Conservation (phyloP, 371 early-diverging fungal genomes). For the Circinella minor region DNA sequence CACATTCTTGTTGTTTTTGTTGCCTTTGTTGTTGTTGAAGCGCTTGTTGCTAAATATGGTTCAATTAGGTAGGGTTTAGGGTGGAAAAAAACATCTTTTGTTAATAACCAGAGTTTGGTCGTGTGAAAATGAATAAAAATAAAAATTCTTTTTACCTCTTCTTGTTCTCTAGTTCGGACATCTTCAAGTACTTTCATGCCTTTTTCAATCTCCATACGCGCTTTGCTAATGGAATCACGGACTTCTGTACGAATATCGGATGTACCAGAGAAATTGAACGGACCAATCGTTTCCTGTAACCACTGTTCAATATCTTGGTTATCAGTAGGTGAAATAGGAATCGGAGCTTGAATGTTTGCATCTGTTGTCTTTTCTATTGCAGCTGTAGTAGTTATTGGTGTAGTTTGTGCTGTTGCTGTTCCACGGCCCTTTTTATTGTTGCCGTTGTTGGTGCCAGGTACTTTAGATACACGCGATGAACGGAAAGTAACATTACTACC, state of each 20-base stretch:
- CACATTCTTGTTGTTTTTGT: constrained; percentile 10
- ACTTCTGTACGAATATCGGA: constrained; percentile 38
- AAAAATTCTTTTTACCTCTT: constrained; percentile 8
- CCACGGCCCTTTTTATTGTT: background rate
- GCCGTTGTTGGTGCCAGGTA: constrained; percentile 46
- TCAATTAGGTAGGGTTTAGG: too few relatives aligned
- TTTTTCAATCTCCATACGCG: constrained; percentile 60
- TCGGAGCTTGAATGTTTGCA: constrained; percentile 1
- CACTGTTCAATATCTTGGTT: constrained; percentile 30
- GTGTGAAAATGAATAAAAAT: background rate
- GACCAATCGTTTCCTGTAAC: constrained; percentile 25
- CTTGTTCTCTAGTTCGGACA: constrained; percentile 14
- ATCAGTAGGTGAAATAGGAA: constrained; percentile 9
- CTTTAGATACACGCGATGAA: constrained; percentile 41
- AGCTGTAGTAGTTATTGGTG: background rate
- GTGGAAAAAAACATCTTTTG: background rate
- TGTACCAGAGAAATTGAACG: constrained; percentile 11
- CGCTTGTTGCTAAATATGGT: background rate
- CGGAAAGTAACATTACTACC: constrained; percentile 33
- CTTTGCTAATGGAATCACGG: constrained; percentile 54
- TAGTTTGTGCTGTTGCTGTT: background rate
- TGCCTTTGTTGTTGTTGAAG: constrained; percentile 7
- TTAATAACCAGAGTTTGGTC: too few relatives aligned
- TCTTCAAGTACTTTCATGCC: constrained; percentile 53
- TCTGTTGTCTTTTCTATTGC: background rate